Base-by-base conservation (phyloP, 768 basidiomycete species). In the Lentinula detonsa region DNA sequence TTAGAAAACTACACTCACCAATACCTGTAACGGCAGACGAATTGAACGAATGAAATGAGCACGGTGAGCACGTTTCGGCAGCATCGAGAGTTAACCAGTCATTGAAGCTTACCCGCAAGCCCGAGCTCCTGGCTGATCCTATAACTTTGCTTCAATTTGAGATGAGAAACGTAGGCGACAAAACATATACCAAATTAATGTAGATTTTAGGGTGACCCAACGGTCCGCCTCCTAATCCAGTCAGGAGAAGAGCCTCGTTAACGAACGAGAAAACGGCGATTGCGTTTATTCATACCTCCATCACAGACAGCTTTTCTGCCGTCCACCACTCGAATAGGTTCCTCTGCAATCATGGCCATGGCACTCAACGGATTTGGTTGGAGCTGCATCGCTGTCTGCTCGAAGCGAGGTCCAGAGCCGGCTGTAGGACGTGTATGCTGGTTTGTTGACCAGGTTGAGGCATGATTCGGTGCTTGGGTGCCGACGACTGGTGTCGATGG, bases 161-260 rank as follows among this genome's bases (percentile, higher is more conserved):
- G 46, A 55, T 21, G 53, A 16, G 31, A 10, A 37, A 56, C 57
- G 46, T 5, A 21, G 43, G 11, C 31, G 31, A 21, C 9, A 37
- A 48, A 45, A 16, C 43, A 76, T 90, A 62, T 67, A 94, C 95
- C 71, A 99, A 73, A 77, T 98, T 98, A 73, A 99, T 94, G 70
- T 84, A 98, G 62, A 98, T 86, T 78, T 94, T 95, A 5, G 97
- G 97, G 71, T 99, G 97, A 23, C 97, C 97, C 33, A 99, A 82
- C 46, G 97, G 85, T 10, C 96, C 97, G 71, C 87, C 88, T 74
- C 96, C 96, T 98, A 71, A 0, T 55, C 11, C 51, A 28, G 2
- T 39, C 6, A 46, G 57, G 56, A 57, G 21, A 21, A 49, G 4
- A 28, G 28, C 28, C 28, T 28, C 28, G 28, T 39, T 39, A 39